These are phyloP conservation scores for Lumnitzera littorea DNA, from an alignment of 345 rosid species.

Conservation along the genomic window DNA sequence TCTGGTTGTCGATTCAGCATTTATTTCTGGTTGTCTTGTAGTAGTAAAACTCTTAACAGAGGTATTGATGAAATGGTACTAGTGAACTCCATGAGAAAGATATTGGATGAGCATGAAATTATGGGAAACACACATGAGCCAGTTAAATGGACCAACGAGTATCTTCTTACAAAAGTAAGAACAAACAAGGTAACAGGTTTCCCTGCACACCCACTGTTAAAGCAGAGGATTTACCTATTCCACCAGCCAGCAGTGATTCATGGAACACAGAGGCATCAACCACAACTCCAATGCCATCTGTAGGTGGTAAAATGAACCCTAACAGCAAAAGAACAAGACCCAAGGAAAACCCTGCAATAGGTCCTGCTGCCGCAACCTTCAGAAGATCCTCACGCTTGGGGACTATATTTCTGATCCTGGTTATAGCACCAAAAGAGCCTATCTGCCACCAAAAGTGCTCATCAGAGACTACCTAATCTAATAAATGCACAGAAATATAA, in stretches of 20 bases:
- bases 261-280: constrained; percentile 94
- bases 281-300: constrained; percentile 74
- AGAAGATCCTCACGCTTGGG: constrained; percentile 84
- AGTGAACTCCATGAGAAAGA: no score
- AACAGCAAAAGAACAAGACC: constrained; percentile 71
- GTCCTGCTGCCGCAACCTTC: constrained; percentile 91
- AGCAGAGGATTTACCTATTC: constrained; percentile 54
- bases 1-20: not conserved
- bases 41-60: not conserved
- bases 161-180: no score
- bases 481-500: no score
- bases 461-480: constrained; percentile 14
- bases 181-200: no score
- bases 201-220: no score
- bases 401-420: constrained; percentile 76
- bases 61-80: not conserved
- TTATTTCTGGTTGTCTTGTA: not conserved
- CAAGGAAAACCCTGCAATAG: constrained; percentile 81
- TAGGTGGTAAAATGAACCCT: constrained; percentile 81
- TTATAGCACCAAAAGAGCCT: constrained; percentile 96
- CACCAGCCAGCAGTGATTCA: constrained; percentile 83
- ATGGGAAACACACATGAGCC: no score
- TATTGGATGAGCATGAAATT: no score
- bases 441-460: constrained; percentile 68
- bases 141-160: no score